These are phyloP conservation scores for Cymbopogon flexuosus DNA, from an alignment of 202 grass and related monocot genomes.

Conservation along the genomic window DNA sequence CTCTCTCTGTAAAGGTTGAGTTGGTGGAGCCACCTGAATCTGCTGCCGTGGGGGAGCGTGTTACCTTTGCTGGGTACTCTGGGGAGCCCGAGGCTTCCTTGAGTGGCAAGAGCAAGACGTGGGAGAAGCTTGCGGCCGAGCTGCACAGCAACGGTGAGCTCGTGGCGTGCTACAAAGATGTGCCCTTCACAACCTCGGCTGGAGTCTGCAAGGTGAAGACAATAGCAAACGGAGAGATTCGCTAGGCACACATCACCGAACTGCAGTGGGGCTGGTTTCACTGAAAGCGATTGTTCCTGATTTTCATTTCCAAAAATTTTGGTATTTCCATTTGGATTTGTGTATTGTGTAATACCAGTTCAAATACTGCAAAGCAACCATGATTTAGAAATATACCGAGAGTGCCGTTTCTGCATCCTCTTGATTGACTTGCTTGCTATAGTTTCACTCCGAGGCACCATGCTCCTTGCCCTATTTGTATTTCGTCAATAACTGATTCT, in stretches of 20 bases:
- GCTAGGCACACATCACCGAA: slow-evolving; percentile 33
- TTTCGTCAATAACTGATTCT: background rate
- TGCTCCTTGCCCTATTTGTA: background rate
- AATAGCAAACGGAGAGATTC: slow-evolving; percentile 66
- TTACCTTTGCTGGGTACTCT: slow-evolving; percentile 57
- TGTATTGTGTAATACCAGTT: background rate
- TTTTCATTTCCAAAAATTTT: slow-evolving; percentile 12
- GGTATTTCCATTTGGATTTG: background rate
- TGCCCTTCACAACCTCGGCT: slow-evolving; percentile 59
- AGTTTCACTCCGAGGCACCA: background rate
- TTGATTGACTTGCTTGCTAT: background rate
- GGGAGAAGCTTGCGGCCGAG: slow-evolving; percentile 75
- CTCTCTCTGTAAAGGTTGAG: slow-evolving; percentile 56
- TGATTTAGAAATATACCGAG: background rate
- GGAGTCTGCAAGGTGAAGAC: slow-evolving; percentile 70
- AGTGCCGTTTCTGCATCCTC: background rate
- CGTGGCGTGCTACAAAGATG: slow-evolving; percentile 71
- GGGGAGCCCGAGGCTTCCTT: slow-evolving; percentile 67
- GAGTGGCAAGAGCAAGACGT: slow-evolving; percentile 75
- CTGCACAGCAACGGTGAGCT: slow-evolving; percentile 61
- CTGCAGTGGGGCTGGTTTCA: background rate
- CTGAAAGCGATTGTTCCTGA: background rate
- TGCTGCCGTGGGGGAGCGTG: slow-evolving; percentile 53
- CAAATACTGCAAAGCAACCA: background rate
- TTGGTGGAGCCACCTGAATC: slow-evolving; percentile 76